Percentiles rank a stretch among this genome's conserved stretches.
Evolutionary conservation across 805 yeast genomes (phyloP).

Genomic region (Candida mattraensis): DNA sequence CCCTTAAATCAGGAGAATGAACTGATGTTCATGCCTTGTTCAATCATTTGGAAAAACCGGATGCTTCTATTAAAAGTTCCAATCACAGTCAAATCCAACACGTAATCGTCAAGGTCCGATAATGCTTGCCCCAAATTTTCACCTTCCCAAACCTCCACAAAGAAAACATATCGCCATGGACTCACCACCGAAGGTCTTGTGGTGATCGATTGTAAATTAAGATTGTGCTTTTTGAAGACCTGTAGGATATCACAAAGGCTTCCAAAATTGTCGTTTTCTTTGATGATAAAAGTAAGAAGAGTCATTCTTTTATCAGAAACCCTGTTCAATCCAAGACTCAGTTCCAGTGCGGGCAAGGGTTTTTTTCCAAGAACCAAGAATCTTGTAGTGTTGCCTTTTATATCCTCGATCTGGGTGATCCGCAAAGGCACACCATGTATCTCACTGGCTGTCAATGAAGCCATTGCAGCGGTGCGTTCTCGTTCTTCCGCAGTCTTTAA

Average conservation of each 20-base stretch:
- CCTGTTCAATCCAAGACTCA: conserved; percentile 5
- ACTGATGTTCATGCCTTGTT: conserved; percentile 4
- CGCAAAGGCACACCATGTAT: conserved; percentile 58
- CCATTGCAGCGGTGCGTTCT: conserved; percentile 64
- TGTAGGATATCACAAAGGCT: conserved; percentile 66
- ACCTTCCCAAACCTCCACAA: conserved; percentile 59
- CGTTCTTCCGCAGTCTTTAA: conserved; percentile 33
- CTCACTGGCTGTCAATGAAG: conserved; percentile 65
- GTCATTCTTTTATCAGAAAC: conserved; percentile 39
- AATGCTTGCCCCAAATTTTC: conserved; percentile 36
- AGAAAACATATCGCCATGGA: conserved; percentile 83
- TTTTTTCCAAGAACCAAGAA: conserved; percentile 64
- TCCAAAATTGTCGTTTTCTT: conserved; percentile 66
- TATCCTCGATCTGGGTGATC: conserved; percentile 64
- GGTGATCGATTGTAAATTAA: conserved; percentile 70
- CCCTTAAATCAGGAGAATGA: too few relatives aligned
- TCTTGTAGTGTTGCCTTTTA: conserved; percentile 76
- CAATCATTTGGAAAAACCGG: conserved; percentile 29
- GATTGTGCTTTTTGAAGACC: conserved; percentile 50
- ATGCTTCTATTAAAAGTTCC: conserved; percentile 43
- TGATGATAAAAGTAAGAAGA: conserved; percentile 63
- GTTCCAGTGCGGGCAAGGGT: conserved; percentile 13
- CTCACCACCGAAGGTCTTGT: conserved; percentile 70
- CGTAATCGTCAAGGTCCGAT: conserved; percentile 41
- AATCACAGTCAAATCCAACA: conserved; percentile 53